These are phyloP conservation scores for Fusarium phyllophilum DNA, from an alignment of 2,329 filamentous ascomycete species.

Conservation along the genomic window DNA sequence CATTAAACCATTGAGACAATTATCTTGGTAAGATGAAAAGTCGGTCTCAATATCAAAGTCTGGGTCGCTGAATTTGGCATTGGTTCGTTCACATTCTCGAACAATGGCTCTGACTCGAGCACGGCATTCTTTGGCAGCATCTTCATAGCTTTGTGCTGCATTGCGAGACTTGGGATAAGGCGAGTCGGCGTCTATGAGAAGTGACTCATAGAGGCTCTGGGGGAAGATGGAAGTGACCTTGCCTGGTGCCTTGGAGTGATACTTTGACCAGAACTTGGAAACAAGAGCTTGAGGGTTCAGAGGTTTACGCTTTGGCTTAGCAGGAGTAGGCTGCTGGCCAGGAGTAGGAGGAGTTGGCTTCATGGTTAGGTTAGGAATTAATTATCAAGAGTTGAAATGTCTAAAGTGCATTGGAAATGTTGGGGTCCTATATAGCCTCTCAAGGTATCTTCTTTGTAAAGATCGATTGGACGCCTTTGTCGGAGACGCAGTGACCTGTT, in stretches of 20 bases:
- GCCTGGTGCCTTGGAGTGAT: conserved; percentile 53
- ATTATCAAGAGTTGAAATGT: not conserved
- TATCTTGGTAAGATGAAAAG: conserved; percentile 46
- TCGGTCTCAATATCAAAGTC: conserved; percentile 58
- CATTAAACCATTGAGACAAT: conserved; percentile 52
- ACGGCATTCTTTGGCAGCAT: conserved; percentile 53
- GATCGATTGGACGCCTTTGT: conserved; percentile 11
- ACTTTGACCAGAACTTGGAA: conserved; percentile 55
- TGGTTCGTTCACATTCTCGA: conserved; percentile 55
- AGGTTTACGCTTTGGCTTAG: conserved; percentile 33
- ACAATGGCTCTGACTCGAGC: conserved; percentile 53
- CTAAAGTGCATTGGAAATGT: not conserved
- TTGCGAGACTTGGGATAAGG: conserved; percentile 48
- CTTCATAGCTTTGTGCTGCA: conserved; percentile 55
- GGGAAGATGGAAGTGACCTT: conserved; percentile 59
- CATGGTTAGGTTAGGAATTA: conserved; percentile 19
- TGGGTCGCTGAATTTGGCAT: conserved; percentile 57
- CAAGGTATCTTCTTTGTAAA: not conserved
- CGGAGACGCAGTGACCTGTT: conserved; percentile 1
- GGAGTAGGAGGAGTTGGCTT: conserved; percentile 10
- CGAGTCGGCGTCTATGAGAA: conserved; percentile 37
- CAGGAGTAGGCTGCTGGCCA: conserved; percentile 7
- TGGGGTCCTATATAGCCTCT: conserved; percentile 23
- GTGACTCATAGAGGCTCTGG: conserved; percentile 51
- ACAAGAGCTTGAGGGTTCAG: conserved; percentile 53